Evolutionary conservation across 2,329 filamentous ascomycete genomes (phyloP), one percentile per base, ranked within the genome.

Genomic region (Aspergillus persii): DNA sequence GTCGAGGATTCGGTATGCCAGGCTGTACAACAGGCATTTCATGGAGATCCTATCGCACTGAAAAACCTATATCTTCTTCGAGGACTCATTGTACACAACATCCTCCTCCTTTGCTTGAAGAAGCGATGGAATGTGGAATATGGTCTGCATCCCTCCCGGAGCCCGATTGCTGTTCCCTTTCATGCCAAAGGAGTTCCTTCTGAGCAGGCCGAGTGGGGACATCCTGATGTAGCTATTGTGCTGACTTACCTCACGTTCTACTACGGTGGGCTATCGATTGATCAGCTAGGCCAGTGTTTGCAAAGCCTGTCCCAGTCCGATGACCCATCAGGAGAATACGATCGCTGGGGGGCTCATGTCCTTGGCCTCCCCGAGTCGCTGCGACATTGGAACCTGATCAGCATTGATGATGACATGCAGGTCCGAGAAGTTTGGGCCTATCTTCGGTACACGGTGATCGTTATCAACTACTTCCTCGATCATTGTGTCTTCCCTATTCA

Each of bases 121-220:
- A 90, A 89, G 67, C 75, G 85, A 4, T 90, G 84, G 84, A 86
- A 88, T 31, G 88, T 92, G 0, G 79, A 86, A 46, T 92, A 88
- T 48, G 85, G 86, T 0, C 72, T 88, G 0, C 81, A 86, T 61
- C 80, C 83, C 0, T 50, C 61, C 0, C 78, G 89, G 18, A 66
- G 68, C 29, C 68, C 69, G 1, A 66, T 75, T 3, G 88, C 88
- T 0, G 89, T 91, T 0, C 89, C 89, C 0, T 91, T 82, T 53
- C 79, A 84, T 8, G 86, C 86, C 0, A 90, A 91, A 58, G 89
- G 88, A 2, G 77, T 81, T 0, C 88, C 89, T 0, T 83, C 82
- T 0, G 81, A 84, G 0, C 80, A 84, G 6, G 84, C 87, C 0
- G 88, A 91, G 64, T 91, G 83, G 67, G 85, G 86, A 0, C 88